phyloP scores from a whole-genome alignment of 257 asterid species.

The Avicennia marina region DNA sequence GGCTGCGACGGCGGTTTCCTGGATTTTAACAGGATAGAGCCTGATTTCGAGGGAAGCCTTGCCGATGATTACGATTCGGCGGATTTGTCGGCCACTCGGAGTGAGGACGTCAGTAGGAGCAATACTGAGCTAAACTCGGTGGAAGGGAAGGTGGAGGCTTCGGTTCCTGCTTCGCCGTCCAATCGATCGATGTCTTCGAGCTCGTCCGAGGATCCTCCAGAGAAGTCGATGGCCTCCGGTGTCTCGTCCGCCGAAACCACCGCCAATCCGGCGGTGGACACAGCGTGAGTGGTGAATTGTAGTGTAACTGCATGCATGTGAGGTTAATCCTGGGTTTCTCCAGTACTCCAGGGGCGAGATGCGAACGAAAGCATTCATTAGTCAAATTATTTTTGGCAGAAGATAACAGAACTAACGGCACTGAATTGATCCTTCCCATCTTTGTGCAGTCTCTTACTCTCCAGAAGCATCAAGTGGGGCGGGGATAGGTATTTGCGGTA shows the following conservation, averaged over 20 bases:
- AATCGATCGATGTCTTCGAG: slow-evolving; percentile 52
- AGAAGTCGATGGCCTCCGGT: slow-evolving; percentile 52
- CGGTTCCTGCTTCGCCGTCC: slow-evolving; percentile 22
- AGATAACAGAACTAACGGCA: slow-evolving; percentile 16
- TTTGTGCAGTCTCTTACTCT: slow-evolving; percentile 25
- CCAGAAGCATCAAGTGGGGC: slow-evolving; percentile 34
- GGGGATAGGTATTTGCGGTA: slow-evolving; percentile 22
- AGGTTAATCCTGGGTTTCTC: background rate
- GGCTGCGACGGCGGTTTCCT: slow-evolving; percentile 5
- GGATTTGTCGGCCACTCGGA: slow-evolving; percentile 13
- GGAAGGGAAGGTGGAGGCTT: slow-evolving; percentile 16
- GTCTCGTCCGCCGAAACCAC: slow-evolving; percentile 21
- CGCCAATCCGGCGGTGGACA: slow-evolving; percentile 41
- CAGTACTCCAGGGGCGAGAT: background rate
- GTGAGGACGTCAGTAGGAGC: background rate
- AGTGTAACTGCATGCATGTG: slow-evolving; percentile 32
- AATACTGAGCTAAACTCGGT: slow-evolving; percentile 15
- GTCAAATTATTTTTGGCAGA: slow-evolving; percentile 17
- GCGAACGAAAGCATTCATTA: slow-evolving; percentile 10
- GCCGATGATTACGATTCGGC: slow-evolving; percentile 8
- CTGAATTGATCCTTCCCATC: slow-evolving; percentile 25
- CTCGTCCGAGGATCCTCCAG: slow-evolving; percentile 70
- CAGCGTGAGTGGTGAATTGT: slow-evolving; percentile 60
- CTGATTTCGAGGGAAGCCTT: slow-evolving; percentile 29
- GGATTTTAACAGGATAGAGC: slow-evolving; percentile 32